Evolutionary conservation across 1,284 basidiomycete genomes (phyloP).

Genomic region (Trichosporon sp.): DNA sequence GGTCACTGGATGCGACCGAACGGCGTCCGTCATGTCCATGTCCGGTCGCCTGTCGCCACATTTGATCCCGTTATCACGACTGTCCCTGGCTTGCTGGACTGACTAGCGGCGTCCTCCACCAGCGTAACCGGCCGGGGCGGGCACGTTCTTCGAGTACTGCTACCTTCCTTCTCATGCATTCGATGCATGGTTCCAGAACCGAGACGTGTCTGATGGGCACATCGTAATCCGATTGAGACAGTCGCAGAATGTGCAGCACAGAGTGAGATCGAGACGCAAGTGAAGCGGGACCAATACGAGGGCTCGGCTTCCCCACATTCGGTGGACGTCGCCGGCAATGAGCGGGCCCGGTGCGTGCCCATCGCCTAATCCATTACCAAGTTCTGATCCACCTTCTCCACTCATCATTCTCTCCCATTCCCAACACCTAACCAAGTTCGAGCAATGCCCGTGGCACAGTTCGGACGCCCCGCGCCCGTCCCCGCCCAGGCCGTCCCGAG

Average conservation of each 20-base stretch:
- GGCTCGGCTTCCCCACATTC: background rate
- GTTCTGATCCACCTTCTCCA: background rate
- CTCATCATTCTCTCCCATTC: constrained; percentile 6
- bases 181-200: background rate
- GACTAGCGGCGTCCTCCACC: background rate
- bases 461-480: constrained; percentile 30
- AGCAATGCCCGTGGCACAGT: constrained; percentile 26
- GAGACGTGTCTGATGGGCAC: background rate
- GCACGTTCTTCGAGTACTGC: background rate
- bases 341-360: constrained; percentile 14
- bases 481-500: constrained; percentile 26
- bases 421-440: too few species aligned
- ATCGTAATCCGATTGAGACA: background rate
- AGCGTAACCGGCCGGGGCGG: background rate
- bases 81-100: background rate
- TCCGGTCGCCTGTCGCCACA: background rate
- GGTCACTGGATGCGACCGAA: background rate
- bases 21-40: background rate
- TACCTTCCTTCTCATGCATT: background rate
- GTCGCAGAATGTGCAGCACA: background rate
- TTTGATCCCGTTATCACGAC: background rate
- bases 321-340: constrained; percentile 18
- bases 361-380: background rate
- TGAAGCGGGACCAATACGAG: background rate
- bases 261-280: background rate